These are phyloP conservation scores for Arctium minus DNA, from an alignment of 129 eudicot genomes.

Conservation along the genomic window DNA sequence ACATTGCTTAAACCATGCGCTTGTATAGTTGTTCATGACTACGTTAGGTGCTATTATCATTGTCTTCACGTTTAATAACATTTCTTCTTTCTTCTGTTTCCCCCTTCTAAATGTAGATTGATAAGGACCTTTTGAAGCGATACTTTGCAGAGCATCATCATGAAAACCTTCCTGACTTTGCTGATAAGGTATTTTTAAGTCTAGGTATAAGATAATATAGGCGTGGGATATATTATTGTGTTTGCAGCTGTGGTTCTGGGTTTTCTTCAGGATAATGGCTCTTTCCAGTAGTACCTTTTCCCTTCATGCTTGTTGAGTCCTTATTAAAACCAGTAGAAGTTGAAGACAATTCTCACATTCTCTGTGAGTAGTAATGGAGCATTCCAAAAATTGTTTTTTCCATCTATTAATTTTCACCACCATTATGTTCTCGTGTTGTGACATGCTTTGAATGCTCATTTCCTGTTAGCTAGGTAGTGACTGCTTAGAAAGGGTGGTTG, in stretches of 20 bases:
- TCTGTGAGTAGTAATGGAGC: background rate
- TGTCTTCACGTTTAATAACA: background rate
- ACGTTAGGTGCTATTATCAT: constrained; percentile 1
- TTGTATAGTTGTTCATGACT: background rate
- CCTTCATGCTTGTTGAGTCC: background rate
- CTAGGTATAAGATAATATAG: background rate
- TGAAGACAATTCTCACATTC: background rate
- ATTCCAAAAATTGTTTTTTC: background rate
- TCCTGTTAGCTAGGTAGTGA: background rate
- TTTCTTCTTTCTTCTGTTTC: background rate
- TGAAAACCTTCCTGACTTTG: constrained; percentile 85
- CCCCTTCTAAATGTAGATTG: constrained; percentile 53
- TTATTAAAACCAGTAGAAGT: background rate
- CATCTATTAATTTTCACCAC: background rate
- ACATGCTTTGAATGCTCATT: background rate
- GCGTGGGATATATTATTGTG: background rate
- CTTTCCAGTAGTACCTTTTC: background rate
- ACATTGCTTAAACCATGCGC: background rate
- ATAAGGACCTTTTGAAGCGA: constrained; percentile 62
- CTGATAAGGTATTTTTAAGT: constrained; percentile 68
- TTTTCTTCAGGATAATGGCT: background rate
- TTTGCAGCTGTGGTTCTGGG: background rate
- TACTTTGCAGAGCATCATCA: constrained; percentile 70
- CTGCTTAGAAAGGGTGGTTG: background rate
- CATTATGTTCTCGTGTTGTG: background rate